Conservation (phyloP, 1,139 yeast species). For the Pneumocystis carinii region DNA sequence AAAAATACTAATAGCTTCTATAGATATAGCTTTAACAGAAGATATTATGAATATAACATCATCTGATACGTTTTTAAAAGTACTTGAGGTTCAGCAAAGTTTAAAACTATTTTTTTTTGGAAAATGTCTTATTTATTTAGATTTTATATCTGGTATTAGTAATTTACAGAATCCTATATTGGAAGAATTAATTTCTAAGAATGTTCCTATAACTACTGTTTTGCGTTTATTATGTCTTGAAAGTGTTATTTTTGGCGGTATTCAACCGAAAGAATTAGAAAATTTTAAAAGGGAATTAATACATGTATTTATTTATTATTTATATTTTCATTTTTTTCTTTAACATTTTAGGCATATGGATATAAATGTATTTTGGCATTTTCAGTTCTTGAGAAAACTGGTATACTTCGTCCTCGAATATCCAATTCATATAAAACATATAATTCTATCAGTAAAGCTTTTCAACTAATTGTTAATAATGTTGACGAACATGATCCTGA, state of each 20-base stretch:
- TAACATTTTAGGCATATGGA: constrained; percentile 20
- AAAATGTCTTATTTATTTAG: neutral
- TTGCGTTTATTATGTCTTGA: constrained; percentile 40
- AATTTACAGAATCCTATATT: constrained; percentile 39
- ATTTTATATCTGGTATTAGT: constrained; percentile 40
- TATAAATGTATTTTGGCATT: constrained; percentile 31
- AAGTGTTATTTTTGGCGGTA: constrained; percentile 48
- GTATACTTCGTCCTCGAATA: constrained; percentile 20
- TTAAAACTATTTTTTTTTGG: neutral
- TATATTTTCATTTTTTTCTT: neutral
- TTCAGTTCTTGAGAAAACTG: constrained; percentile 29
- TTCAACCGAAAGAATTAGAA: constrained; percentile 44
- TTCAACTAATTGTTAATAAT: constrained; percentile 22
- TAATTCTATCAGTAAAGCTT: constrained; percentile 17
- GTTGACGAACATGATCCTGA: constrained; percentile 21
- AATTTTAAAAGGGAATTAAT: constrained; percentile 35
- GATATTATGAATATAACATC: constrained; percentile 42
- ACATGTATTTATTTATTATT: constrained; percentile 34
- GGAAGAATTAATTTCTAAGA: constrained; percentile 34
- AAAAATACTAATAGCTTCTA: neutral
- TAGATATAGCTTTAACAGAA: constrained; percentile 52
- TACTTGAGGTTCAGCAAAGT: constrained; percentile 61
- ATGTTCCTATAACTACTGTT: constrained; percentile 28
- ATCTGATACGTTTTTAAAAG: constrained; percentile 35
- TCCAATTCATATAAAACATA: constrained; percentile 1